Base-by-base conservation (phyloP, 2,329 filamentous ascomycete species). In the Exophiala spinifera region DNA sequence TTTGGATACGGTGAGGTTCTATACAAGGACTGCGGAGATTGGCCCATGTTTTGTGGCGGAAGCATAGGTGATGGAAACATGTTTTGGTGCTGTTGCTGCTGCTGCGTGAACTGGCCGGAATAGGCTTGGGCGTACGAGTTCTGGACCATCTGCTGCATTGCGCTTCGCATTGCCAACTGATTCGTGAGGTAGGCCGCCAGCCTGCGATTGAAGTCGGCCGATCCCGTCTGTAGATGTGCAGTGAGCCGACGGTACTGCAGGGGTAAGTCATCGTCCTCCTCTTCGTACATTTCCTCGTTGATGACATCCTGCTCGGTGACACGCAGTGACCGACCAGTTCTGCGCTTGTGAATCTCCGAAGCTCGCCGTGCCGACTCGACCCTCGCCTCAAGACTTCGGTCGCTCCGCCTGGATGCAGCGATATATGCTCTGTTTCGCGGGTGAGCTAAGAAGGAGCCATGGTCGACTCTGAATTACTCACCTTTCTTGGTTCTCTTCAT, bases 221-320 rank as follows among this genome's bases (percentile, higher is more conserved):
- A 83, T 14, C 74, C 75, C 1, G 81, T 85, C 61, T 83, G 79
- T 55, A 88, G 73, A 63, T 85, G 80, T 2, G 82, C 77, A 13
- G 82, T 82, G 28, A 89, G 73, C 13, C 83, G 75, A 54, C 83
- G 79, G 66, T 85, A 88, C 50, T 84, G 82, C 56, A 83, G 79
- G 1, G 86, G 84, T 20, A 89, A 68, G 53, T 91, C 88, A 63
- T 95, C 89, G 49, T 95, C 91, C 66, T 95, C 89, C 70, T 96
- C 91, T 66, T 96, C 91, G 67, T 96, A 96, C 89, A 96, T 95
- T 69, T 95, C 90, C 69, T 96, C 91, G 59, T 89, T 91, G 63
- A 88, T 77, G 11, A 96, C 91, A 72, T 94, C 91, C 65, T 94
- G 82, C 70, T 91, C 87, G 21, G 87, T 91, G 54, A 96, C 88